These are phyloP conservation scores for Cladobotryum protrusum DNA, from an alignment of 2,329 filamentous ascomycete species.

Conservation along the genomic window DNA sequence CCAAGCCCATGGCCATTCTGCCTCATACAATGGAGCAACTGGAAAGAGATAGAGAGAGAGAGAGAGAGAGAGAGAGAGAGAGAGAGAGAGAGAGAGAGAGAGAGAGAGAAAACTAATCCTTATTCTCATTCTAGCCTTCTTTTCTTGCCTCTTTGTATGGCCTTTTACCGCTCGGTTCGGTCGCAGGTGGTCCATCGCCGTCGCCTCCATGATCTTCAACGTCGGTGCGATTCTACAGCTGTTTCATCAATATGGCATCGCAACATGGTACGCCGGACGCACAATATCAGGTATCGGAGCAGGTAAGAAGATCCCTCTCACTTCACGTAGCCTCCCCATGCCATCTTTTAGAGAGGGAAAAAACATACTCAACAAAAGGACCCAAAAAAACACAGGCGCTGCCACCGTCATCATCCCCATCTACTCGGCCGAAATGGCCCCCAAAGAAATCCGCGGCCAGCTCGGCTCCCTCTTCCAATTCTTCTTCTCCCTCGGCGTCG, in stretches of 20 bases:
- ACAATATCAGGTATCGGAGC: slow-evolving; percentile 31
- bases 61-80: too few species aligned
- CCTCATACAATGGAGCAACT: neutral
- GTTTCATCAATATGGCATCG: slow-evolving; percentile 31
- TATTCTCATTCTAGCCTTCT: slow-evolving; percentile 28
- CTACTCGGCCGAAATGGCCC: slow-evolving; percentile 40
- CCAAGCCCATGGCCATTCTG: too few species aligned
- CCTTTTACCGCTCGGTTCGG: slow-evolving; percentile 36
- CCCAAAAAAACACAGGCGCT: neutral
- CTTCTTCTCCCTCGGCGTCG: slow-evolving; percentile 38
- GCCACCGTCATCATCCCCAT: slow-evolving; percentile 40
- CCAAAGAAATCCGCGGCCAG: slow-evolving; percentile 38
- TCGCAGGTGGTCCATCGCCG: slow-evolving; percentile 33
- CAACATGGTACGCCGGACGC: slow-evolving; percentile 33
- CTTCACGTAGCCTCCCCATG: neutral
- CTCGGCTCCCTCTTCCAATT: slow-evolving; percentile 40
- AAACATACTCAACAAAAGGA: too few species aligned
- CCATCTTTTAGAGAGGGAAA: neutral
- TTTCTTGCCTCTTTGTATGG: slow-evolving; percentile 38
- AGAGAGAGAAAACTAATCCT: neutral
- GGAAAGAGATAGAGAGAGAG: neutral
- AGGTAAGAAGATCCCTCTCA: slow-evolving; percentile 19
- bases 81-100: neutral
- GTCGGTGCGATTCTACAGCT: slow-evolving; percentile 35
- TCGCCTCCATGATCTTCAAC: slow-evolving; percentile 38